Base-by-base conservation (phyloP, 2,329 filamentous ascomycete genomes). In the Podosphaera aphanis region DNA sequence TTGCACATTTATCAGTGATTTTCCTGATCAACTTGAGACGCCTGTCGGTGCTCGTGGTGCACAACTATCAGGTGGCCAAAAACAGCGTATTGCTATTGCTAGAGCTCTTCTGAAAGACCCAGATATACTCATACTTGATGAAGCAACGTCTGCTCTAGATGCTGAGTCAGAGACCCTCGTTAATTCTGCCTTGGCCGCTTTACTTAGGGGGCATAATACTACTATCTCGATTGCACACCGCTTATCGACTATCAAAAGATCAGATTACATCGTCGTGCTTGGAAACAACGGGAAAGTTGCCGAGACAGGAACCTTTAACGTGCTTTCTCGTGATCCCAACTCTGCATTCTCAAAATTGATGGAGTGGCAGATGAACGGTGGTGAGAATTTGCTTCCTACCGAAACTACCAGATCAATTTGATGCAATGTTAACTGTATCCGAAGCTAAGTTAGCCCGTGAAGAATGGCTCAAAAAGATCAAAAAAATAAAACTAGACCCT, bases 191-290 rank as follows among this genome's bases (percentile, higher is more conserved):
- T 69, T 98, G 2, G 75, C 76, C 5, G 76, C 75, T 39, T 70
- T 98, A 29, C 76, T 98, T 23, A 72, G 75, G 50, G 85, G 85
- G 27, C 82, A 79, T 57, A 94, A 90, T 62, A 98, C 92, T 0
- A 98, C 90, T 10, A 95, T 98, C 59, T 93, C 83, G 46, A 98
- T 98, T 56, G 92, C 90, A 0, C 90, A 98, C 63, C 77, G 92
- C 42, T 70, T 98, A 3, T 93, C 83, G 1, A 98, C 90, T 0
- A 98, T 98, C 64, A 93, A 95, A 64, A 75, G 90, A 48, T 92
- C 83, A 2, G 90, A 98, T 59, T 79, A 78, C 51, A 93, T 98
- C 59, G 90, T 98, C 54, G 88, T 93, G 25, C 77, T 98, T 35
- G 80, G 80, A 49, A 75, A 71, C 47, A 79, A 94, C 56, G 92